Percentiles rank a stretch among this genome's conserved stretches.
Evolutionary conservation across 75 land plant species (phyloP).

Genomic region (Isoetes taiwanensis): DNA sequence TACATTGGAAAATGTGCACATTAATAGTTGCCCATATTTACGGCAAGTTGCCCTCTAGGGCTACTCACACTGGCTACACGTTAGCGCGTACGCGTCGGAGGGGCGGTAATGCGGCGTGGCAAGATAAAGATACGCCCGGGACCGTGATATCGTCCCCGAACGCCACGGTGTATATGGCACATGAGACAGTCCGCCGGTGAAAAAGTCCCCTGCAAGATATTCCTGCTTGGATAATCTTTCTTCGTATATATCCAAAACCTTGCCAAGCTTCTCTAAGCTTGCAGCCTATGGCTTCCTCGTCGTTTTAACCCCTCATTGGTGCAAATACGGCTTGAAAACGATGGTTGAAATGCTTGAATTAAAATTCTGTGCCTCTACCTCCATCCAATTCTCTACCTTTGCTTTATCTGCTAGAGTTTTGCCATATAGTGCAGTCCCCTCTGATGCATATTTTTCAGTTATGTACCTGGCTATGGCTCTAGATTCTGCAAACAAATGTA

Average conservation of each 20-base stretch:
- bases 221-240: conserved; percentile 19
- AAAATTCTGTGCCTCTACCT: conserved; percentile 41
- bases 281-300: conserved; percentile 19
- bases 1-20: no score
- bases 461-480: conserved; percentile 36
- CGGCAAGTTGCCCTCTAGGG: no score
- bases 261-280: conserved; percentile 25
- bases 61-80: no score
- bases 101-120: no score
- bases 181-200: conserved; percentile 36
- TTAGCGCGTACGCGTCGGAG: no score
- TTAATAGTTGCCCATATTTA: no score
- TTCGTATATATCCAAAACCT: conserved; percentile 48
- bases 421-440: conserved; percentile 25
- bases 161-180: conserved; percentile 20
- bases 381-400: conserved; percentile 33
- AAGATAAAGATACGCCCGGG: no score
- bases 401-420: conserved; percentile 16
- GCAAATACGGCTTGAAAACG: conserved; percentile 14
- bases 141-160: conserved; percentile 14
- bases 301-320: conserved; percentile 15
- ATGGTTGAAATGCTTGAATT: conserved; percentile 13
- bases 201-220: conserved; percentile 40
- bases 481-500: conserved; percentile 29
- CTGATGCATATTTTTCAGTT: conserved; percentile 15